Evolutionary conservation across 2,329 filamentous ascomycete species (phyloP).

Genomic region (Fusarium tanahbumbuense): DNA sequence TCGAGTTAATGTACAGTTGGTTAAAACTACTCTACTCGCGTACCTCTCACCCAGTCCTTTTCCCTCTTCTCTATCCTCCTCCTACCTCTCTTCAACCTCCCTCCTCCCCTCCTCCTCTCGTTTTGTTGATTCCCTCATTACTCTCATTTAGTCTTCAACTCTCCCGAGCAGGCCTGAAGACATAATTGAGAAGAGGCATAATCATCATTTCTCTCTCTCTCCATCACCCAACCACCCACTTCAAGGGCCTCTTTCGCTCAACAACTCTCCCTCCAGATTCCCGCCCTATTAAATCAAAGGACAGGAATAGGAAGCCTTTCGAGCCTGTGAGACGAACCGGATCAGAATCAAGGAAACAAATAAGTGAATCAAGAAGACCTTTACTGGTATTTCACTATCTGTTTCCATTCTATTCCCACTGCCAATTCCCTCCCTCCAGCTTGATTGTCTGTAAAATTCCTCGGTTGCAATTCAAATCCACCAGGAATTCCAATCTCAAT

Average conservation of each 20-base stretch:
- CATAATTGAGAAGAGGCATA: constrained; percentile 50
- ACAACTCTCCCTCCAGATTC: constrained; percentile 25
- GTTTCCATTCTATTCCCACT: constrained; percentile 36
- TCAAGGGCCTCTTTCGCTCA: constrained; percentile 14
- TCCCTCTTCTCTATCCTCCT: constrained; percentile 65
- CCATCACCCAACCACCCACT: constrained; percentile 28
- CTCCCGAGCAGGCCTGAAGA: constrained; percentile 58
- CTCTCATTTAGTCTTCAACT: constrained; percentile 59
- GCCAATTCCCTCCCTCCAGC: constrained; percentile 35
- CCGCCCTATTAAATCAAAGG: constrained; percentile 46
- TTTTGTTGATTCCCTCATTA: constrained; percentile 63
- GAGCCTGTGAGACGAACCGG: constrained; percentile 44
- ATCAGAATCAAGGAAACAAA: constrained; percentile 41
- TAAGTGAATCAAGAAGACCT: constrained; percentile 53
- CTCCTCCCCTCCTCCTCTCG: constrained; percentile 55
- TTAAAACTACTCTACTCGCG: constrained; percentile 54
- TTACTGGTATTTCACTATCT: constrained; percentile 55
- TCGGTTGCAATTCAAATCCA: constrained; percentile 49
- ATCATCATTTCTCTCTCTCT: constrained; percentile 37
- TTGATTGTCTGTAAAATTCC: constrained; percentile 53
- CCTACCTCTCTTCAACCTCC: constrained; percentile 60
- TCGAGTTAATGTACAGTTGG: constrained; percentile 26
- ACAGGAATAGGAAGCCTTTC: constrained; percentile 36
- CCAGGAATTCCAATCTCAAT: constrained; percentile 54
- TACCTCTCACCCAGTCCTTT: constrained; percentile 66